Percentiles rank a stretch among this genome's conserved stretches.
Conservation (phyloP, 2,329 filamentous ascomycete species). For the Penicillium sp. region DNA sequence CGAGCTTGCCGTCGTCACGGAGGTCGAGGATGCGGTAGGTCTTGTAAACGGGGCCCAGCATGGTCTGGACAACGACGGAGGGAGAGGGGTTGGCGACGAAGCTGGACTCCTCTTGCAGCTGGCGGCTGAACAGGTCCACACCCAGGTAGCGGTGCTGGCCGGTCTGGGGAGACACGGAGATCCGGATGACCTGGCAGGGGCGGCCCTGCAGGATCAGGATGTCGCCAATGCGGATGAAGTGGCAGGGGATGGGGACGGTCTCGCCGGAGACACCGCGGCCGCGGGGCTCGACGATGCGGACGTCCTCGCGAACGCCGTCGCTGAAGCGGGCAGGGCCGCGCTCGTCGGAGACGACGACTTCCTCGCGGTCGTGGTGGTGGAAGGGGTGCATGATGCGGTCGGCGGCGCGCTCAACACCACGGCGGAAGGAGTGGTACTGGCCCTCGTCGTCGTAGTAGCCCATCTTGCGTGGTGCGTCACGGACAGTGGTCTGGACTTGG, state of each 20-base stretch:
- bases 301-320: conserved; percentile 45
- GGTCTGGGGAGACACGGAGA: conserved; percentile 95
- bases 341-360: conserved; percentile 44
- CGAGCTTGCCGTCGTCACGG: conserved; percentile 74
- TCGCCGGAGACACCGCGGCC: conserved; percentile 57
- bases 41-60: conserved; percentile 99
- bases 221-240: conserved; percentile 99
- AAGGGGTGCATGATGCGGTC: conserved; percentile 65
- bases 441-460: conserved; percentile 79
- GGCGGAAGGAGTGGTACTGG: conserved; percentile 72
- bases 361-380: conserved; percentile 51
- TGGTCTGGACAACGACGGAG: conserved; percentile 97
- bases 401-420: conserved; percentile 65
- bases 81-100: conserved; percentile 97
- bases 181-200: conserved; percentile 99
- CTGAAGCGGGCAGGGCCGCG: conserved; percentile 46
- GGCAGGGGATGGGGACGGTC: conserved; percentile 97
- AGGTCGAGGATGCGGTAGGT: conserved; percentile 99
- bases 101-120: conserved; percentile 97
- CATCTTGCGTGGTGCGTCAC: conserved; percentile 62
- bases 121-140: conserved; percentile 99
- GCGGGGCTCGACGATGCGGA: conserved; percentile 54
- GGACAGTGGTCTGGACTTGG: conserved; percentile 52
- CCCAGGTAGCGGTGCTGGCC: conserved; percentile 99
- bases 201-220: conserved; percentile 98